These are phyloP conservation scores for Melampsora larici-populina DNA, from an alignment of 1,284 basidiomycete genomes.

Conservation along the genomic window DNA sequence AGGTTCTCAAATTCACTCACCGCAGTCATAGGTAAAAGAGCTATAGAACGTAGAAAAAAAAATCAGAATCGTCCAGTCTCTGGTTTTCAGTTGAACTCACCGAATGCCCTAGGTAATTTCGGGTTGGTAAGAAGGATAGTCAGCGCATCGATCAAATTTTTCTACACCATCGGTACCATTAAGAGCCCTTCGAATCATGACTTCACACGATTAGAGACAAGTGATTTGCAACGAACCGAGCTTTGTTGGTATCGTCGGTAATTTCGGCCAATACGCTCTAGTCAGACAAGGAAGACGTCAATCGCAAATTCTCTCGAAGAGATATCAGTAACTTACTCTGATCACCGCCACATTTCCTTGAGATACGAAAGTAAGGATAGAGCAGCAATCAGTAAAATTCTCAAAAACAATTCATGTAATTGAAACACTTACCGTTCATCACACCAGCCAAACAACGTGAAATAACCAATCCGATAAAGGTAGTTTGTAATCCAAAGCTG, in stretches of 20 bases:
- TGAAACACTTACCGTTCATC: constrained; percentile 23
- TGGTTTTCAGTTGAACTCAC: neutral
- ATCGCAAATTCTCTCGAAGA: neutral
- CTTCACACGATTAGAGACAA: neutral
- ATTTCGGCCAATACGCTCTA: constrained; percentile 33
- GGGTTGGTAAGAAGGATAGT: constrained; percentile 8
- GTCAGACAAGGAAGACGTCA: neutral
- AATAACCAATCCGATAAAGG: constrained; percentile 28
- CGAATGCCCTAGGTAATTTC: neutral
- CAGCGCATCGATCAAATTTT: neutral
- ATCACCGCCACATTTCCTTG: constrained; percentile 26
- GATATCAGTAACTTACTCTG: neutral
- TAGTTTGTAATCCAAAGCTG: constrained; percentile 42
- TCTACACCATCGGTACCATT: neutral
- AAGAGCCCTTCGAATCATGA: neutral
- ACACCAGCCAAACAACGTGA: constrained; percentile 30
- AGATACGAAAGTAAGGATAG: neutral
- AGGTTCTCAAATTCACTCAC: neutral
- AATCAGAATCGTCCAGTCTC: neutral
- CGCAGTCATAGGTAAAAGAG: neutral
- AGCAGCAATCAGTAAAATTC: neutral
- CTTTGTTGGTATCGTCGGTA: constrained; percentile 40
- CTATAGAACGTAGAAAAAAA: neutral
- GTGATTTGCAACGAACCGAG: constrained; percentile 12
- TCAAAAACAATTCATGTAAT: neutral